Evolutionary conservation across 1,284 basidiomycete species (phyloP).

Genomic region (Ceraceosorus bombacis): DNA sequence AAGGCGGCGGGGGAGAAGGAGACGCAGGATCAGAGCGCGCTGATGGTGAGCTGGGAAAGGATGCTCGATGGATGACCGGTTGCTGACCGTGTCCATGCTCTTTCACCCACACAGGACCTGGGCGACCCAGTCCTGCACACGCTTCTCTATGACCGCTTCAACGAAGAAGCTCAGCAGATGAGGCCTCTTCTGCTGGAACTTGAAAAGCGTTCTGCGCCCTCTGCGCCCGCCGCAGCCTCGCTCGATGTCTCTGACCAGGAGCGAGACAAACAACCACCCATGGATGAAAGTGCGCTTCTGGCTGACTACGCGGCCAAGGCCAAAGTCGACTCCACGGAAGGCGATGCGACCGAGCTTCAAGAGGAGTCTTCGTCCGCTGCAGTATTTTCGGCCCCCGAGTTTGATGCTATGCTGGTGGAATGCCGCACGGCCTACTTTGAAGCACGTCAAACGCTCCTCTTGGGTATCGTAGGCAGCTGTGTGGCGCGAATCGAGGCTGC

Average conservation of each 20-base stretch:
- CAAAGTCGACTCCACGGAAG: not conserved
- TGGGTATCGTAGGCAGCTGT: slow-evolving; percentile 15
- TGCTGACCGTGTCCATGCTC: not conserved
- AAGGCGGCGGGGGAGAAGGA: slow-evolving; percentile 13
- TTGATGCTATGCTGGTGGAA: slow-evolving; percentile 26
- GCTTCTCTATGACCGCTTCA: slow-evolving; percentile 9
- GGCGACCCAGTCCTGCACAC: slow-evolving; percentile 7
- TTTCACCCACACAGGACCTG: slow-evolving; percentile 10
- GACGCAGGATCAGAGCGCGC: not conserved
- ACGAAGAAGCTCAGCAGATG: slow-evolving; percentile 2
- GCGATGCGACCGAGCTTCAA: not conserved
- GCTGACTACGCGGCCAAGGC: slow-evolving; percentile 6
- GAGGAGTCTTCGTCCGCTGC: not conserved
- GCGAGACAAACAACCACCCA: slow-evolving; percentile 8
- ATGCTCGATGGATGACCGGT: not conserved
- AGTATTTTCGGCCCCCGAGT: slow-evolving; percentile 24
- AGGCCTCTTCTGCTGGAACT: slow-evolving; percentile 10
- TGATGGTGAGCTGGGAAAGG: slow-evolving; percentile 10
- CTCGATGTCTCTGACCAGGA: slow-evolving; percentile 9
- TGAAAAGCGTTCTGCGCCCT: slow-evolving; percentile 11
- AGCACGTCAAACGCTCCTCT: slow-evolving; percentile 19
- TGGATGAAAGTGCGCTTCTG: not conserved
- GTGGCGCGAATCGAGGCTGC: slow-evolving; percentile 20
- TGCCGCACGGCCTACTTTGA: slow-evolving; percentile 28
- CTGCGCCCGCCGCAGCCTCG: slow-evolving; percentile 4